Percentiles rank a stretch among this genome's conserved stretches.
Evolutionary conservation across 73 alveolate genomes (phyloP).

Genomic region (Tetrahymena thermophila): DNA sequence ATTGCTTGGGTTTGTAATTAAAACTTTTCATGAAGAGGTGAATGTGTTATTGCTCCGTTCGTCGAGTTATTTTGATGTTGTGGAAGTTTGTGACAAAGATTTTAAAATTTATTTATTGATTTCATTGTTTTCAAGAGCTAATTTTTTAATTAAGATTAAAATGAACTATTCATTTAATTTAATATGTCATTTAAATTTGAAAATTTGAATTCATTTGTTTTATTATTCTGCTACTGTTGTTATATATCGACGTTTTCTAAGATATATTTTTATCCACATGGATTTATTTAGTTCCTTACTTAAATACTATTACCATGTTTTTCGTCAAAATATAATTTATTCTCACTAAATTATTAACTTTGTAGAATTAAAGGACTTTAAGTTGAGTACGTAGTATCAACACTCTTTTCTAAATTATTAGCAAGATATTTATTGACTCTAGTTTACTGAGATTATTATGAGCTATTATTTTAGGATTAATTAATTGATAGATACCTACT

Average conservation of each 20-base stretch:
- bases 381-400: background rate
- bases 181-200: background rate
- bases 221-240: background rate
- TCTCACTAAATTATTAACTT: background rate
- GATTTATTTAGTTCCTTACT: background rate
- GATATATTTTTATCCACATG: background rate
- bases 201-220: background rate
- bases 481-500: background rate
- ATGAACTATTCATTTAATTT: background rate
- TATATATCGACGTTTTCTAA: background rate
- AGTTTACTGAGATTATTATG: background rate
- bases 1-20: background rate
- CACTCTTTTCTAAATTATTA: background rate
- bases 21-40: background rate
- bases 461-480: background rate
- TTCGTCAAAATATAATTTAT: background rate
- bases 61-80: background rate
- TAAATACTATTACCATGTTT: background rate
- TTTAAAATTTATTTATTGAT: background rate
- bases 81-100: background rate
- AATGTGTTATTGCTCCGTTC: background rate
- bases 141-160: background rate
- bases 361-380: background rate
- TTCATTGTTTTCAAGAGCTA: background rate
- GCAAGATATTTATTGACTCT: too few species aligned